phyloP scores from a whole-genome alignment of 2,329 filamentous ascomycete genomes.

The Colletotrichum euphorbiae region DNA sequence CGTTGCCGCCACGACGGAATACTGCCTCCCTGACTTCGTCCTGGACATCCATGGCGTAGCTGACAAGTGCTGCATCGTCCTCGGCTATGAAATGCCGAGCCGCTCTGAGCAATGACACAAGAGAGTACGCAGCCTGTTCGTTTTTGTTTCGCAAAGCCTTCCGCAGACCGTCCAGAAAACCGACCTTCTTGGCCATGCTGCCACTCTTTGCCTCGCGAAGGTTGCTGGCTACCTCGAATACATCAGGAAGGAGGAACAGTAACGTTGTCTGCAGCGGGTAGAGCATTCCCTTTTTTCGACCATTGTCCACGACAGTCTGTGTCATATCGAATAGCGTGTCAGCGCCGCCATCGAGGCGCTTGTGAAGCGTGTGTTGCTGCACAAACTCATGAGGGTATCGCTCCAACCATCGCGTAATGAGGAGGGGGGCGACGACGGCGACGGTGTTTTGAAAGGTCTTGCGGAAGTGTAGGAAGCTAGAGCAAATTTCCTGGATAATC shows the following conservation, averaged over 20 bases:
- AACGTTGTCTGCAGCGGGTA: constrained; percentile 73
- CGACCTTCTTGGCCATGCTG: constrained; percentile 73
- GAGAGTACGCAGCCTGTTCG: constrained; percentile 74
- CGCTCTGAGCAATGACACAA: constrained; percentile 71
- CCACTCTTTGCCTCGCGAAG: constrained; percentile 72
- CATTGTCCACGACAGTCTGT: constrained; percentile 69
- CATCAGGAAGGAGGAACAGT: constrained; percentile 73
- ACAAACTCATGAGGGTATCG: constrained; percentile 74
- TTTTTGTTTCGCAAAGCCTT: constrained; percentile 74
- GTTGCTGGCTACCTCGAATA: constrained; percentile 77
- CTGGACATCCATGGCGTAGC: constrained; percentile 77
- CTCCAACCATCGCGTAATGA: constrained; percentile 75
- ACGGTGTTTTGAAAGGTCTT: constrained; percentile 73
- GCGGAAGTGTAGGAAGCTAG: constrained; percentile 74
- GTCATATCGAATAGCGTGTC: constrained; percentile 79
- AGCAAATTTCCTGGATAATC: constrained; percentile 74
- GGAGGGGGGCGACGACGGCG: constrained; percentile 69
- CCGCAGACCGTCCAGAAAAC: constrained; percentile 71
- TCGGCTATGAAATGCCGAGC: constrained; percentile 73
- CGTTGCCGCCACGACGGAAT: constrained; percentile 64
- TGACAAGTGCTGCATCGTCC: constrained; percentile 72
- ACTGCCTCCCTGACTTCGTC: constrained; percentile 75
- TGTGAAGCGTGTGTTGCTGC: constrained; percentile 69
- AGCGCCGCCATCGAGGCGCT: constrained; percentile 71
- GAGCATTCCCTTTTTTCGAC: constrained; percentile 65